Evolutionary conservation across 169 alveolate genomes (phyloP), one percentile per base, ranked within the genome.

Genomic region (Fabrea salina): DNA sequence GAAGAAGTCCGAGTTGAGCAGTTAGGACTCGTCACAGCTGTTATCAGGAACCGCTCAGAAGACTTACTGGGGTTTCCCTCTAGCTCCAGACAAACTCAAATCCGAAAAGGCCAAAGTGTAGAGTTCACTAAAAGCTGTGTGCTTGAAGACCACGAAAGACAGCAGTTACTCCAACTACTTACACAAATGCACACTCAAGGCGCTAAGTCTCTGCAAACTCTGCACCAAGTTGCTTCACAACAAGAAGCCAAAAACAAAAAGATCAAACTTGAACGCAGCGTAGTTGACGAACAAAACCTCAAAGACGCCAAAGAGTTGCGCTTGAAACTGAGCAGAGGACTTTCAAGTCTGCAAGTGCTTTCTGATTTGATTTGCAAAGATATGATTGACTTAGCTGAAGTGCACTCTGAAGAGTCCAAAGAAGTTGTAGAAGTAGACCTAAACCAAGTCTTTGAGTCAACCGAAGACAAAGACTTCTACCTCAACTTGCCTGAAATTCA

Each of bases 391-490:
- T 44, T 68, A 8, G 27, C 11, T 25, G 78, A 68, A 47, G 61
- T 25, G 19, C 13, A 30, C 1, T n/a, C 16, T 16, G 32, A 43
- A 19, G 66, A 8, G 0, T 19, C 27, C 11, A 64, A 43, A 68
- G 78, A 68, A 44, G n/a, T 44, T 11, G 25, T 19, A 43, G 78
- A 68, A 8, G 35, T 30, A 1, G 44, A 2, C 67, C 25, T 32
- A 16, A 16, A 19, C 22, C 16, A 68, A 13, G 19, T 43, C 22
- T 68, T 43, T 47, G 78, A 68, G n/a, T 25, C 50, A 25, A 35
- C 40, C 27, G 78, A 68, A 68, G 78, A 68, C 7, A 37, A 44
- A 13, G 44, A 68, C 25, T 68, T 68, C 35, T 68, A 68, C 32
- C n/a, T 43, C 19, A 68, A 47, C n/a, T n/a, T 68, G 16, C 30